Percentiles rank a stretch among this genome's conserved stretches.
These are phyloP conservation scores for Astrothelium macrocarpum DNA, from an alignment of 495 filamentous ascomycete species.

Conservation along the genomic window DNA sequence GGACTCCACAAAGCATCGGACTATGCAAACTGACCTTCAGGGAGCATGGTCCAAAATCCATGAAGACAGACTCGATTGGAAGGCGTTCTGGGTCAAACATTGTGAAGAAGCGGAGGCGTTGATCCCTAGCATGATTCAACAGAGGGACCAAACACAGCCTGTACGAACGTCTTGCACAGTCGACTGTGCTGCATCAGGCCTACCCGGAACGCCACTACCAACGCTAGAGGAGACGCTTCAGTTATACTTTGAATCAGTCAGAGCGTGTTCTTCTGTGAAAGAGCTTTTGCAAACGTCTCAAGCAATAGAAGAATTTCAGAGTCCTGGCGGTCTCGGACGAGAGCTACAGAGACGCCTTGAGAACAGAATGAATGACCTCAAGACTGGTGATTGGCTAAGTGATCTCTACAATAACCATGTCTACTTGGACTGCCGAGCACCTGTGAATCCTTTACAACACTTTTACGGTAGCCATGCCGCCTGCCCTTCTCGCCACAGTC, in stretches of 20 bases:
- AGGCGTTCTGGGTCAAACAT: too few relatives aligned
- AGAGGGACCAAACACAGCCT: too few relatives aligned
- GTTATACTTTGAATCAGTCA: not conserved
- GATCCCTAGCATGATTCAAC: too few relatives aligned
- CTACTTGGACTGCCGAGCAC: not conserved
- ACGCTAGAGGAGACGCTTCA: not conserved
- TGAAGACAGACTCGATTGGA: too few relatives aligned
- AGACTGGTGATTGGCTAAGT: not conserved
- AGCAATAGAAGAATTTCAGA: not conserved
- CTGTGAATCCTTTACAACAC: not conserved
- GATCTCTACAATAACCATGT: not conserved
- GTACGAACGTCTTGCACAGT: too few relatives aligned
- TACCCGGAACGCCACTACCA: too few relatives aligned
- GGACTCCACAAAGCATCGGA: too few relatives aligned
- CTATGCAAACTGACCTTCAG: too few relatives aligned
- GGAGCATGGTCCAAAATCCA: too few relatives aligned
- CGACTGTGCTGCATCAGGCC: too few relatives aligned
- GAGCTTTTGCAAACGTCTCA: not conserved
- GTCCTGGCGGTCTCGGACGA: not conserved
- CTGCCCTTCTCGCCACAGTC: not conserved
- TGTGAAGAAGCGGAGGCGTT: too few relatives aligned
- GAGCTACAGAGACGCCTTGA: not conserved
- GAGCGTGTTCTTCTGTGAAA: not conserved
- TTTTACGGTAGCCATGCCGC: not conserved
- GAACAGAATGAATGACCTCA: not conserved